Base-by-base conservation (phyloP, 1,139 yeast genomes). In the Hansenula anomala region DNA sequence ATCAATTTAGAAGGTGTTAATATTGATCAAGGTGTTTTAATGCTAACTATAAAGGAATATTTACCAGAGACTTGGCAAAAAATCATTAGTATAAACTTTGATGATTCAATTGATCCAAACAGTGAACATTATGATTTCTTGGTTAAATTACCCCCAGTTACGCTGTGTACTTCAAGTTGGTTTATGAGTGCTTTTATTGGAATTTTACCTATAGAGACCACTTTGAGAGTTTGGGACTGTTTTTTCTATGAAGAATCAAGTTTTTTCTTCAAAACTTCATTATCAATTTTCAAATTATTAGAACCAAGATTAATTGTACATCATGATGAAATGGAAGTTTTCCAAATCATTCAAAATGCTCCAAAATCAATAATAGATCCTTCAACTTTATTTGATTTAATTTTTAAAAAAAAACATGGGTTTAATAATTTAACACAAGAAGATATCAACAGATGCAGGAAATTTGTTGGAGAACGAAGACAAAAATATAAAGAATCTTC, bases 111-210 rank as follows among this genome's bases (percentile, higher is more conserved):
- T 13, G 36, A 38, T 39, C 23, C 37, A 36, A 37, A 40, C n/a
- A n/a, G n/a, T 28, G 27, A 37, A 22, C 13, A 78, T 20, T 9
- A 20, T 46, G 89, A 82, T 55, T 82, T 84, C 39, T 67, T 90
- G 36, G 69, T 78, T 17, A 79, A 84, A 48, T 63, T 89, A 37
- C 98, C 98, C 1, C 96, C 97, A 1, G 78, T 92, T 6, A 86
- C 97, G 1, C 69, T 92, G 32, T 95, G 95, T 48, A 90, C 97
- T 0, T 90, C 97, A 0, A 82, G 96, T 36, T 92, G 98, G 98
- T 92, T 92, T 59, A 92, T 92, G 98, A 85, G 96, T 47, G 75
- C 88, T 7, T 92, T 85, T 63, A 88, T 90, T 30, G 96, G 96
- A 0, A 77, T 80, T 2, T 63, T 92, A 30, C 98, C 97, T 0